These are phyloP conservation scores for Sechiopsis laciniata DNA, from an alignment of 306 rosid genomes.

Conservation along the genomic window DNA sequence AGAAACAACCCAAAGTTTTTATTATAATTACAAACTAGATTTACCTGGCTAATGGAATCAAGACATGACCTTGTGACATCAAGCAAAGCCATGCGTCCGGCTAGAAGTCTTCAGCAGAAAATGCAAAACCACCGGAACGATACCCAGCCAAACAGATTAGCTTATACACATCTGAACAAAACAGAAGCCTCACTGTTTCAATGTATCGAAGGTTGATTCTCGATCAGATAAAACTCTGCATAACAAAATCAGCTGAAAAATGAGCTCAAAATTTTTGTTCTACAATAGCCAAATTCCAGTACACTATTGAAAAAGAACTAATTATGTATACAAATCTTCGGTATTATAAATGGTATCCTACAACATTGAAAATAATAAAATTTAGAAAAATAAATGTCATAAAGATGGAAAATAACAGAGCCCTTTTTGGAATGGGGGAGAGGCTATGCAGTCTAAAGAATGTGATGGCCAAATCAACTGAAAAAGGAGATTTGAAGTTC, in stretches of 20 bases:
- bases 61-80: constrained; percentile 65
- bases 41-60: constrained; percentile 68
- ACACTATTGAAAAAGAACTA: neutral
- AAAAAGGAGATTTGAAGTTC: no score
- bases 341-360: no score
- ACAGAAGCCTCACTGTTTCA: neutral
- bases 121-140: neutral
- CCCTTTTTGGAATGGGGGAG: no score
- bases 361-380: neutral
- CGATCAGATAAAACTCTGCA: neutral
- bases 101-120: neutral
- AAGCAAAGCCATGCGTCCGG: constrained; percentile 50
- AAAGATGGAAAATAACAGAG: neutral
- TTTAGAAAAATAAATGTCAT: neutral
- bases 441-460: no score
- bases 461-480: no score
- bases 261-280: neutral
- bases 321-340: neutral
- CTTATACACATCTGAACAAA: neutral
- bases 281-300: neutral
- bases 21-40: neutral
- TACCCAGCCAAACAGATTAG: neutral
- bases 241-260: neutral
- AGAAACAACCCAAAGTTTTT: neutral
- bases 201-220: neutral